Percentiles rank a stretch among this genome's conserved stretches.
Conservation (phyloP, 1,139 yeast species). For the Candida pseudocylindracea region DNA sequence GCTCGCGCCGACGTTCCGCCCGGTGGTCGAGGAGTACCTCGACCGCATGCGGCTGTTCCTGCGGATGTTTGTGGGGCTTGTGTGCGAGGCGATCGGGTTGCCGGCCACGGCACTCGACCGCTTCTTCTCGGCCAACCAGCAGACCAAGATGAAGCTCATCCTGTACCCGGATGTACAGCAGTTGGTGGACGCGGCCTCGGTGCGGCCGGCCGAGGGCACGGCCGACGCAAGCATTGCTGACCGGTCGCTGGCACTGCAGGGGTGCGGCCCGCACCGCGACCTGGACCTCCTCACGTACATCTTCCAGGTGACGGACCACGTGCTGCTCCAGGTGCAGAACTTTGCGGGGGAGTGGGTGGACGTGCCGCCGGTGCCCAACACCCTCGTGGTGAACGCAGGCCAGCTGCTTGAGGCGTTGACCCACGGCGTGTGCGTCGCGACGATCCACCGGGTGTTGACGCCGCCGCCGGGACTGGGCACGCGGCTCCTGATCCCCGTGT, state of each 20-base stretch:
- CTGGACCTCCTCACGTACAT: constrained; percentile 42
- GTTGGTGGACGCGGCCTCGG: constrained; percentile 6
- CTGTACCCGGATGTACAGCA: constrained; percentile 22
- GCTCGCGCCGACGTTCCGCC: constrained; percentile 26
- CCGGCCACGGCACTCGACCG: constrained; percentile 18
- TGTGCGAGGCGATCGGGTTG: constrained; percentile 32
- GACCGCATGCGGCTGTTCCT: constrained; percentile 23
- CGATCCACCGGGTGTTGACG: constrained; percentile 39
- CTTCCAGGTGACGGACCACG: constrained; percentile 28
- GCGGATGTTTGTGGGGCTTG: constrained; percentile 17
- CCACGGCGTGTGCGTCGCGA: constrained; percentile 35
- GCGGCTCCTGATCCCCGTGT: constrained; percentile 28
- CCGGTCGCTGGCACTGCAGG: constrained; percentile 19
- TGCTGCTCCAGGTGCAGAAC: constrained; percentile 39
- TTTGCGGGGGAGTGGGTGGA: constrained; percentile 42
- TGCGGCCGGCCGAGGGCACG: no score
- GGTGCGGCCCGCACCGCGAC: constrained; percentile 55
- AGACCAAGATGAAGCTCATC: constrained; percentile 29
- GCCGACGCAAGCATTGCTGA: no score
- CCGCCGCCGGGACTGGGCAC: constrained; percentile 32
- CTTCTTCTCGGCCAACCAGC: constrained; percentile 28
- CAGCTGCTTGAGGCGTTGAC: constrained; percentile 32
- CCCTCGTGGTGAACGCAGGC: constrained; percentile 30
- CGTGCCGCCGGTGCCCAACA: constrained; percentile 17
- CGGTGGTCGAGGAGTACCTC: constrained; percentile 20